Evolutionary conservation across 805 yeast species (phyloP).

Genomic region (Martiniozyma abietophila): DNA sequence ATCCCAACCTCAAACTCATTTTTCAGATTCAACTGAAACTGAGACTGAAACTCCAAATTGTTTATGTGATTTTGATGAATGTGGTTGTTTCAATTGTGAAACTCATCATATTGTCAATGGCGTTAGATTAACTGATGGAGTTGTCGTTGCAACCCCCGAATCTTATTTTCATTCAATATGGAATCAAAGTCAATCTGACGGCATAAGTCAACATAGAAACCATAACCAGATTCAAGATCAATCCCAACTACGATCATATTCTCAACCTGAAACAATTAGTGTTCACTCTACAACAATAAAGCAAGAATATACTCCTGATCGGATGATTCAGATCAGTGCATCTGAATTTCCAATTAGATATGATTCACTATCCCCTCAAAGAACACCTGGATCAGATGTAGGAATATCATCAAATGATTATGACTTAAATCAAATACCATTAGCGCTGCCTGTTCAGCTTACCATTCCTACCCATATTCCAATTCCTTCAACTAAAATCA

Average conservation of each 20-base stretch:
- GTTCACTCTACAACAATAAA: too few relatives aligned
- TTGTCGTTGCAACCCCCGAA: constrained; percentile 12
- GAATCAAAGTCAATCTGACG: neutral
- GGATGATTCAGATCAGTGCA: constrained; percentile 2
- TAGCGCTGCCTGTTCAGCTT: too few relatives aligned
- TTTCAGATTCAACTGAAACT: constrained; percentile 3
- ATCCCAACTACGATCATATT: neutral
- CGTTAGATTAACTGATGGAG: constrained; percentile 22
- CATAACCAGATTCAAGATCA: neutral
- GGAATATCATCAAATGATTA: too few relatives aligned
- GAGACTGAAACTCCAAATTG: constrained; percentile 12
- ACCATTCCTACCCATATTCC: too few relatives aligned
- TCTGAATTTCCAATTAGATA: constrained; percentile 2
- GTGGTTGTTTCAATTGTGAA: constrained; percentile 28
- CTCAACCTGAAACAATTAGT: too few relatives aligned
- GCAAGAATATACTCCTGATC: too few relatives aligned
- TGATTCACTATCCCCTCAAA: neutral
- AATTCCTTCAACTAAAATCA: too few relatives aligned
- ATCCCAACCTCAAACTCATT: constrained; percentile 11
- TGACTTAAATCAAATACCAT: too few relatives aligned
- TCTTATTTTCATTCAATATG: constrained; percentile 4
- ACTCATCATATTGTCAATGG: constrained; percentile 27
- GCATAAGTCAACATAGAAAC: neutral
- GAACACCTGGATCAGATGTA: neutral
- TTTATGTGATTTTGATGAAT: constrained; percentile 24